A percentile compares a stretch with the other conserved stretches of the same genome.
These are phyloP conservation scores for Didymella keratinophila DNA, from an alignment of 2,329 filamentous ascomycete genomes.

Conservation along the genomic window DNA sequence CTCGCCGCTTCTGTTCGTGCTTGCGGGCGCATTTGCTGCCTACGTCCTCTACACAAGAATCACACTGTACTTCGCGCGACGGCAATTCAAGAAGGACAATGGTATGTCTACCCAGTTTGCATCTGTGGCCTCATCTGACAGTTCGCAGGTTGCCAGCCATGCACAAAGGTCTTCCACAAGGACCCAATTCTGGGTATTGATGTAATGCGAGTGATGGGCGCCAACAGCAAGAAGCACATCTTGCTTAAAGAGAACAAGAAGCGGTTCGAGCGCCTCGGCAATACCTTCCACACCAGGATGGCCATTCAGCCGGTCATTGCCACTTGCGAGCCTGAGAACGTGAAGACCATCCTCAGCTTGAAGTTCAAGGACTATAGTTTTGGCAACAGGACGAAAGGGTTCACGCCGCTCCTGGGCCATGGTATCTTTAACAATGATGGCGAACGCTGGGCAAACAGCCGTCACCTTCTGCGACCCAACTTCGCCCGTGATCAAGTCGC, in stretches of 20 bases:
- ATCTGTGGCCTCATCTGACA: not conserved
- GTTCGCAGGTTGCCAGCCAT: slow-evolving; percentile 54
- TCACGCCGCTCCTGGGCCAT: slow-evolving; percentile 54
- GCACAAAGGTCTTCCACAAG: slow-evolving; percentile 57
- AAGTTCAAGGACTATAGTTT: slow-evolving; percentile 59
- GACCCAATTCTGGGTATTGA: slow-evolving; percentile 65
- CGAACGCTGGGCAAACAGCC: slow-evolving; percentile 49
- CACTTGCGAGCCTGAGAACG: slow-evolving; percentile 58
- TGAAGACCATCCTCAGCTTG: slow-evolving; percentile 56
- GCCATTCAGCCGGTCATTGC: slow-evolving; percentile 46
- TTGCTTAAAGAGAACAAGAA: slow-evolving; percentile 32
- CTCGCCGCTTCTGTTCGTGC: slow-evolving; percentile 39
- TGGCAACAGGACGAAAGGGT: slow-evolving; percentile 44
- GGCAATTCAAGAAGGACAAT: slow-evolving; percentile 51
- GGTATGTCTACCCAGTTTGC: slow-evolving; percentile 23
- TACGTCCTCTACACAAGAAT: slow-evolving; percentile 49
- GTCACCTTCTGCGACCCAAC: slow-evolving; percentile 62
- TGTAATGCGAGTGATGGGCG: slow-evolving; percentile 53
- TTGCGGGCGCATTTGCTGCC: slow-evolving; percentile 42
- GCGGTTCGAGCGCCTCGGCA: slow-evolving; percentile 37
- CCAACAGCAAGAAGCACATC: slow-evolving; percentile 46
- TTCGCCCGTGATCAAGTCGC: slow-evolving; percentile 62
- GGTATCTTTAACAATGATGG: slow-evolving; percentile 60
- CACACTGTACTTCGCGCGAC: slow-evolving; percentile 47
- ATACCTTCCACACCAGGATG: slow-evolving; percentile 53